phyloP scores from a whole-genome alignment of 352 stramenopile genomes.

The Albugo candida region DNA sequence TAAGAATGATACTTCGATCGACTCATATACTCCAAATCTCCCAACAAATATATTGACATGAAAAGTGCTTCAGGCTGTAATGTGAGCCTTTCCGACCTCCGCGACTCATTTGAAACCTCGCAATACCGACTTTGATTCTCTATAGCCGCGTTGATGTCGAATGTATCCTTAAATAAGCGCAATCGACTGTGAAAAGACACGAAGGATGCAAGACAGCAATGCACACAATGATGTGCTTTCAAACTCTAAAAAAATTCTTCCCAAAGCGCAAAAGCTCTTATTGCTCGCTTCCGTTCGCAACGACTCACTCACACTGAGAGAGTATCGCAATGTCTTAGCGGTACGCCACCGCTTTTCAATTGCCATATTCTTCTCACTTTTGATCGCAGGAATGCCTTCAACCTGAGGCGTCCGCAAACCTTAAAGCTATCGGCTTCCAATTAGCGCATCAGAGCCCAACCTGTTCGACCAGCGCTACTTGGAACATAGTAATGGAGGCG shows the following conservation, averaged over 20 bases:
- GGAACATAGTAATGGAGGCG: slow-evolving; percentile 39
- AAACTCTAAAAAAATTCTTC: slow-evolving; percentile 23
- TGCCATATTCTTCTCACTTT: background rate
- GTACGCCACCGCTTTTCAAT: slow-evolving; percentile 6
- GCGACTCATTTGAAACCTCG: too few relatives aligned
- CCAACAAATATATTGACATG: too few relatives aligned
- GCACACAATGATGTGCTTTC: slow-evolving; percentile 17
- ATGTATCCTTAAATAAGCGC: too few relatives aligned
- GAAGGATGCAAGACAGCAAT: too few relatives aligned
- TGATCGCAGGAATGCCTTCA: slow-evolving; percentile 35
- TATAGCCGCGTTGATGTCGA: too few relatives aligned
- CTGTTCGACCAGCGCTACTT: slow-evolving; percentile 37
- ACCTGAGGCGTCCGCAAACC: slow-evolving; percentile 23
- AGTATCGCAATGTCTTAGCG: slow-evolving; percentile 40
- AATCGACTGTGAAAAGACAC: too few relatives aligned
- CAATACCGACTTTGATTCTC: too few relatives aligned
- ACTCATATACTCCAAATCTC: too few relatives aligned
- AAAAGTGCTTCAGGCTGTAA: too few relatives aligned
- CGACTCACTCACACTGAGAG: slow-evolving; percentile 29
- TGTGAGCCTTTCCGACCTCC: too few relatives aligned
- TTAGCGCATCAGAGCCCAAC: slow-evolving; percentile 28
- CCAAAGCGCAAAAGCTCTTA: slow-evolving; percentile 40
- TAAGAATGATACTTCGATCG: too few relatives aligned
- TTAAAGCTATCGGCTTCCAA: slow-evolving; percentile 59
- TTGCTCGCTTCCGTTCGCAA: slow-evolving; percentile 27